phyloP scores from a whole-genome alignment of 2,329 filamentous ascomycete species.

The Ustulina deusta region DNA sequence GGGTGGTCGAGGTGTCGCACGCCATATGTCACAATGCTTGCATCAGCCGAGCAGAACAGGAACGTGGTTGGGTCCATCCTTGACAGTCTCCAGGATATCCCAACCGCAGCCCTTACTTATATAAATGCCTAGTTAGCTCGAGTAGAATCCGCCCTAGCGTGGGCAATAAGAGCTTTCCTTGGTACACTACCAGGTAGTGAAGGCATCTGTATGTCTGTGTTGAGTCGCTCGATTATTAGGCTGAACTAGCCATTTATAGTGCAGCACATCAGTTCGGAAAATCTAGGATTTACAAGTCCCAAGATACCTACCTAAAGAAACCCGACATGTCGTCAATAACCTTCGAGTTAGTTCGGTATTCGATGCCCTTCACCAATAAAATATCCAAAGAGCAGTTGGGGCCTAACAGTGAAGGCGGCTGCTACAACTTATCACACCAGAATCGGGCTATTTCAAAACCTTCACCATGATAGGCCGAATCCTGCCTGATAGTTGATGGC shows the following conservation, averaged over 20 bases:
- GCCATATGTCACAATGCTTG: conserved; percentile 41
- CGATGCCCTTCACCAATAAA: neutral
- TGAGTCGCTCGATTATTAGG: neutral
- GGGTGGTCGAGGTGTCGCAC: conserved; percentile 35
- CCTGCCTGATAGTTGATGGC: neutral
- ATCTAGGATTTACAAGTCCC: neutral
- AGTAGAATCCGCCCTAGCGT: neutral
- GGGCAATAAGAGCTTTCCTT: conserved; percentile 3
- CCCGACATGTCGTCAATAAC: neutral
- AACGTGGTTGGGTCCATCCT: conserved; percentile 5
- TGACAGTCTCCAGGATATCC: conserved; percentile 11
- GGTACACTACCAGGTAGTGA: neutral
- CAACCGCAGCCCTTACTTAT: neutral
- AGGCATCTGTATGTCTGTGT: neutral
- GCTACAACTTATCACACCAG: neutral
- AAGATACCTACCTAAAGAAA: neutral
- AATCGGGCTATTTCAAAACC: conserved; percentile 5
- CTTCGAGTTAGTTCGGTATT: neutral
- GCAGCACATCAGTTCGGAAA: neutral
- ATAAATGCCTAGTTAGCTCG: neutral
- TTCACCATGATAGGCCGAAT: neutral
- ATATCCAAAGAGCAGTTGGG: neutral
- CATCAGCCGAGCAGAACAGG: conserved; percentile 30
- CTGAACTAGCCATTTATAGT: conserved; percentile 3
- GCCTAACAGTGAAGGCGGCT: neutral